Evolutionary conservation across 1,139 yeast species (phyloP).

Genomic region (Geotrichum candidum): DNA sequence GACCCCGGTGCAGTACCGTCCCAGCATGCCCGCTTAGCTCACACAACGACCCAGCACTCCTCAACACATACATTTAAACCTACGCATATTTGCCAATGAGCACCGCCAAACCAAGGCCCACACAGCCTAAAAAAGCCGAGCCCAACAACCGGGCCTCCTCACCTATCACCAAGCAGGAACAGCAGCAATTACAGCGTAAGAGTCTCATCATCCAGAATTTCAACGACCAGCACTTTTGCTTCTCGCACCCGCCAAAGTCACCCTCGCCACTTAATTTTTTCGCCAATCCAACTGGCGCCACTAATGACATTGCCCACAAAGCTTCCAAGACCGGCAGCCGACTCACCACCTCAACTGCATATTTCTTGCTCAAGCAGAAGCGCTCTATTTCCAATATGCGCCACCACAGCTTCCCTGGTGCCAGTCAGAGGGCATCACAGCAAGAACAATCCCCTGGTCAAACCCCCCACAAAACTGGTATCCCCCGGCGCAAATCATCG

Average conservation of each 20-base stretch:
- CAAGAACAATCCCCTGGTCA: neutral
- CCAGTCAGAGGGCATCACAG: neutral
- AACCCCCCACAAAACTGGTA: neutral
- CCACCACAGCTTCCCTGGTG: neutral
- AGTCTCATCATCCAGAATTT: slow-evolving; percentile 13
- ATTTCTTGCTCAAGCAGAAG: neutral
- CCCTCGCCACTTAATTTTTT: neutral
- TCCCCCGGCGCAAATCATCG: neutral
- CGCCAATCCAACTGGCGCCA: neutral
- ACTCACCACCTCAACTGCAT: neutral
- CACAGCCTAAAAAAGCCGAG: neutral
- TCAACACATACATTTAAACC: neutral
- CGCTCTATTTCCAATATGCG: neutral
- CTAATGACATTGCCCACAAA: neutral
- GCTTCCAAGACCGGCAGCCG: neutral
- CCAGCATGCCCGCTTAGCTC: neutral
- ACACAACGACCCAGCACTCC: neutral
- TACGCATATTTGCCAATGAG: neutral
- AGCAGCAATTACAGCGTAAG: neutral
- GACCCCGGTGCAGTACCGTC: neutral
- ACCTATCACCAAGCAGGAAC: neutral
- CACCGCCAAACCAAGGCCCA: neutral
- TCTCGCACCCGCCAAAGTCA: neutral
- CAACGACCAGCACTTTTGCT: slow-evolving; percentile 7
- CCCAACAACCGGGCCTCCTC: neutral